Conservation (phyloP, 352 stramenopile species). For the Elongisporangium undulatum region DNA sequence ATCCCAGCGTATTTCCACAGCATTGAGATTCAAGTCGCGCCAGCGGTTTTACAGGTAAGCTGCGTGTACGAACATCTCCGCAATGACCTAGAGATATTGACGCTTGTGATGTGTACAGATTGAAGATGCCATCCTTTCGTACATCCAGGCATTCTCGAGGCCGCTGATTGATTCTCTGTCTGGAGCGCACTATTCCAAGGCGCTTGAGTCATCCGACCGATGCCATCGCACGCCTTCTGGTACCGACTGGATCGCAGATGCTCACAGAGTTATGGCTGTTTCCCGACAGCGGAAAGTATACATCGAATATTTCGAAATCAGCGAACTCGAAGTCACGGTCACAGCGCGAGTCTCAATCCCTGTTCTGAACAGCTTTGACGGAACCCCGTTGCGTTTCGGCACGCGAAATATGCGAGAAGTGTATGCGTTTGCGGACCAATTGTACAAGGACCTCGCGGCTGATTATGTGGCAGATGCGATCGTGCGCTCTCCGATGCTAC, state of each 20-base stretch:
- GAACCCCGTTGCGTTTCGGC: conserved; percentile 65
- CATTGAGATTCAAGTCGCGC: conserved; percentile 50
- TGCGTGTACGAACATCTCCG: neutral
- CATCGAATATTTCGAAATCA: conserved; percentile 56
- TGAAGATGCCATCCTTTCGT: conserved; percentile 50
- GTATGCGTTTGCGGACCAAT: conserved; percentile 65
- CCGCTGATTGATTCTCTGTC: conserved; percentile 32
- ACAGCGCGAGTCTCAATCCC: conserved; percentile 74
- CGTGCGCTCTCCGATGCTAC: conserved; percentile 65
- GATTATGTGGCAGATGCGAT: conserved; percentile 81
- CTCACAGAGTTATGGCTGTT: neutral
- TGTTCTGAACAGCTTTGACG: conserved; percentile 79
- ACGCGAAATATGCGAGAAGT: conserved; percentile 53
- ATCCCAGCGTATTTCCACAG: conserved; percentile 68
- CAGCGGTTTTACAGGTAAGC: conserved; percentile 63
- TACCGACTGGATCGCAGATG: neutral
- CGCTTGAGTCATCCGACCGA: neutral
- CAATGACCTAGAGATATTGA: neutral
- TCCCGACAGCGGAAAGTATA: conserved; percentile 43
- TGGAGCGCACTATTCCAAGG: conserved; percentile 3
- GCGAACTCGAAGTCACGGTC: conserved; percentile 53
- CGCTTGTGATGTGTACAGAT: conserved; percentile 19
- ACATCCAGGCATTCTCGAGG: conserved; percentile 38
- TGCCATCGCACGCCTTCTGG: neutral
- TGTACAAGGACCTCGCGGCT: conserved; percentile 79